Base-by-base conservation (phyloP, 139 green algal species). In the Pleodorina starrii region DNA sequence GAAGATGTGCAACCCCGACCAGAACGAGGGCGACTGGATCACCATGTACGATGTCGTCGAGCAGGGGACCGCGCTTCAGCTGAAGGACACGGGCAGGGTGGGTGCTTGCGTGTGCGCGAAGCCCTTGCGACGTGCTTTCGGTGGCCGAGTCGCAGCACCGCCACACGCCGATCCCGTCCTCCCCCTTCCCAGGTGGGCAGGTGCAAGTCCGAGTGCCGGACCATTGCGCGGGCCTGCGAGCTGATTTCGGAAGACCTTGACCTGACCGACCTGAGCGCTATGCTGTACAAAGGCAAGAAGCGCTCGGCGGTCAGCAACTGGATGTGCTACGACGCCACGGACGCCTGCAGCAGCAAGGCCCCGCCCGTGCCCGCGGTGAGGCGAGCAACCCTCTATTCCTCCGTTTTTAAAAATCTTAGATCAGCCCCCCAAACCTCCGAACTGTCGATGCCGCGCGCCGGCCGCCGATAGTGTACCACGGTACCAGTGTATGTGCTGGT, bases 11-110 rank as follows among this genome's bases (percentile, higher is more conserved):
- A 90, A 97, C 50, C 91, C 94, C 0, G 88, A 93, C 40, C 91
- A 87, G 25, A 91, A 94, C 14, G 93, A 96, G 21, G 97, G 96
- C 38, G 91, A 96, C 51, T 99, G 97, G 97, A 94, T 98, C 17
- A 92, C 92, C 0, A 91, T 88, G 23, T 89, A 96, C 5, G 96
- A 99, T 80, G 79, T 98, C 29, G 92, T 96, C 27, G 94, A 98
- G 76, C 43, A 93, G 1, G 94, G 91, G 0, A 51, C 88, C 27
- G 85, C 76, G 82, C 91, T 98, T 25, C 90, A 93, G 74, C 69
- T 98, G 1, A 90, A 94, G 38, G 94, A 97, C 46, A 94, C 92
- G 54, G 83, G 68, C 5, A 27, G 93, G 91, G 94, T 96, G 73
- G 5, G 79, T 84, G 43, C 1, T 69, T n/a, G 48, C 11, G 12